Base-by-base conservation (phyloP, 2,329 filamentous ascomycete genomes). In the Juglanconis sp. region DNA sequence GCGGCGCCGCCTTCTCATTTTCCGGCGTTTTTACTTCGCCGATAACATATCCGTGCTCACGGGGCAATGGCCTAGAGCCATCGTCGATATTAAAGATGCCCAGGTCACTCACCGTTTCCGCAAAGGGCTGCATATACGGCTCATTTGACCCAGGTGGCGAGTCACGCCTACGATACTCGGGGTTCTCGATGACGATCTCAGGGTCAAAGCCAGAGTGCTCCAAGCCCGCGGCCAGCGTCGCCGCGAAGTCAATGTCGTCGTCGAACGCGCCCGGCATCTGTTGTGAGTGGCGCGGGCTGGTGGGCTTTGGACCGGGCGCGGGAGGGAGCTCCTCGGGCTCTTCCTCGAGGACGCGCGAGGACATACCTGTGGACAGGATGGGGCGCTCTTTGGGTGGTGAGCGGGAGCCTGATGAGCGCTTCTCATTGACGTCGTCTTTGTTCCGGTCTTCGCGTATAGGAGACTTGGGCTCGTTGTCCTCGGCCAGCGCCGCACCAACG, bases 151-250 rank as follows among this genome's bases (percentile, higher is more conserved):
- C 82, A 4, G 86, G 85, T 7, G 87, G 85, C 1, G 87, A 88
- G 56, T 85, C 81, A 34, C 88, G 85, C 54, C 79, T 81, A 64
- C 84, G 84, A 67, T 87, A 91, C 1, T 72, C 76, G 0, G 85
- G 83, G 66, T 91, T 81, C 50, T 90, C 78, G 40, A 89, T 87
- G 50, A 91, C 85, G 60, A 91, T 85, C 46, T 88, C 82, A 4
- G 87, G 84, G 67, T 90, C 82, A 64, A 92, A 91, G 0, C 89
- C 89, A 50, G 86, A 83, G n/a, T 86, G 82, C 68, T 87, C 76
- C 53, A 90, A 77, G 1, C 86, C 87, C 52, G 88, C 89, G 60
- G 88, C 87, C 51, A 91, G 74, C 3, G 83, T 85, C 34, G 88
- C 89, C 7, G 87, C 85, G 65, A 92, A 91, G 55, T 86, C 86